Percentiles rank a stretch among this genome's conserved stretches.
Evolutionary conservation across 73 alveolate species (phyloP).

Genomic region (Diophrys appendiculata): DNA sequence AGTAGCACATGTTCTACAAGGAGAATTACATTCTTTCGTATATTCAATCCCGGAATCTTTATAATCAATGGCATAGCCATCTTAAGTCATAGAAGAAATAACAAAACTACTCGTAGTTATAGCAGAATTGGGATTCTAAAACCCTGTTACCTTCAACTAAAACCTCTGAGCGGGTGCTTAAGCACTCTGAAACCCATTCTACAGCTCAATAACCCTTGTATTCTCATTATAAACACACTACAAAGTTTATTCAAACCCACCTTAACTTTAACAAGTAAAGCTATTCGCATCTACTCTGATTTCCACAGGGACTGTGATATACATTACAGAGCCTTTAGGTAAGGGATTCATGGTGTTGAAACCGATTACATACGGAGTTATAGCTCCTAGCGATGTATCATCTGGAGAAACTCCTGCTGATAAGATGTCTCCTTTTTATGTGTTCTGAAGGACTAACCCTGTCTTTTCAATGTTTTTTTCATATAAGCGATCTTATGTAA

Average conservation of each 20-base stretch:
- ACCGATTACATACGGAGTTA: background rate
- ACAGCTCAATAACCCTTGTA: background rate
- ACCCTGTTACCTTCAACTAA: no score
- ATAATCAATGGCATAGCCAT: conserved; percentile 3
- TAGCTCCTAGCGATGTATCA: background rate
- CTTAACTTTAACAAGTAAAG: no score
- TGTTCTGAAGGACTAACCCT: background rate
- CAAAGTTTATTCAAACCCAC: no score
- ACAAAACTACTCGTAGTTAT: background rate
- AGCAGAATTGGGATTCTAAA: background rate
- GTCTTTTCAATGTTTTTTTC: background rate
- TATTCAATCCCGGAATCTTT: conserved; percentile 1
- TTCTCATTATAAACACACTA: no score
- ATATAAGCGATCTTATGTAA: background rate
- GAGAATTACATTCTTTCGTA: background rate
- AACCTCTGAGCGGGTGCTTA: no score
- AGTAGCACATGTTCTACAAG: conserved; percentile 5
- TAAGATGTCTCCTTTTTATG: background rate
- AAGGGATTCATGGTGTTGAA: background rate
- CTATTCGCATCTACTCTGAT: background rate
- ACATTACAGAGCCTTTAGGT: background rate
- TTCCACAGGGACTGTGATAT: background rate
- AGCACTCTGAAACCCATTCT: no score
- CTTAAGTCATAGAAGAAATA: background rate
- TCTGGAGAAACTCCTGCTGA: background rate